Evolutionary conservation across 1,284 basidiomycete species (phyloP).

Genomic region (Cutaneotrichosporon curvatum): DNA sequence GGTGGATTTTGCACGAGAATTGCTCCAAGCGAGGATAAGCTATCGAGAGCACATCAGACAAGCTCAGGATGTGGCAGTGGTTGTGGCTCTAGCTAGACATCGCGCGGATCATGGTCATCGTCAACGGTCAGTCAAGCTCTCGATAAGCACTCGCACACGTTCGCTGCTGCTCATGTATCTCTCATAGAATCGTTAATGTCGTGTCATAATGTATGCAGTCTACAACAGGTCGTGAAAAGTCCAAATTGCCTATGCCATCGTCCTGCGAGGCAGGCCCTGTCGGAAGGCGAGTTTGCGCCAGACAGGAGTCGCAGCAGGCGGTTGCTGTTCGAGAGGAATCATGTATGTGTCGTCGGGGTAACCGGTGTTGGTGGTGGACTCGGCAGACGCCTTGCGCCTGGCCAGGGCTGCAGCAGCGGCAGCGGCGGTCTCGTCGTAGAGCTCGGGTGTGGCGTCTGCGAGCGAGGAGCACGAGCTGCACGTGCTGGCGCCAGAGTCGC

Average conservation of each 20-base stretch:
- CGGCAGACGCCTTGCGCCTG: background rate
- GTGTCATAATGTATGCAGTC: background rate
- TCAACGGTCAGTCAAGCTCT: no score
- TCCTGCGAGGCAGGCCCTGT: slow-evolving; percentile 8
- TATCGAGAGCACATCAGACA: no score
- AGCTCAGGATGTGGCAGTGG: no score
- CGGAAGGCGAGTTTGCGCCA: slow-evolving; percentile 15
- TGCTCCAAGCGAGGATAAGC: no score
- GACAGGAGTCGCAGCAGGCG: slow-evolving; percentile 5
- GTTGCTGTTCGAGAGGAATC: background rate
- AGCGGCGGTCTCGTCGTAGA: slow-evolving; percentile 4
- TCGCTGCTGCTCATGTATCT: no score
- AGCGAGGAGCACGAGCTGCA: slow-evolving; percentile 12
- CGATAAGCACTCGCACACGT: no score
- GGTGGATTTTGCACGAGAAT: no score
- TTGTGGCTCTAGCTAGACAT: no score
- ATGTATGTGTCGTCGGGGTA: slow-evolving; percentile 8
- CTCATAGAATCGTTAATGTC: no score
- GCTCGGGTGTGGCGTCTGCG: slow-evolving; percentile 6
- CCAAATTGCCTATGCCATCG: background rate
- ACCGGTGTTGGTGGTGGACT: background rate
- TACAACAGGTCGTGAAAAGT: background rate
- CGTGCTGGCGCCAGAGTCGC: slow-evolving; percentile 9
- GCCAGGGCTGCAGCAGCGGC: background rate
- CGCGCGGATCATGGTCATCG: no score